Conservation (phyloP, 495 filamentous ascomycete genomes). For the Penicillium samsonianum region DNA sequence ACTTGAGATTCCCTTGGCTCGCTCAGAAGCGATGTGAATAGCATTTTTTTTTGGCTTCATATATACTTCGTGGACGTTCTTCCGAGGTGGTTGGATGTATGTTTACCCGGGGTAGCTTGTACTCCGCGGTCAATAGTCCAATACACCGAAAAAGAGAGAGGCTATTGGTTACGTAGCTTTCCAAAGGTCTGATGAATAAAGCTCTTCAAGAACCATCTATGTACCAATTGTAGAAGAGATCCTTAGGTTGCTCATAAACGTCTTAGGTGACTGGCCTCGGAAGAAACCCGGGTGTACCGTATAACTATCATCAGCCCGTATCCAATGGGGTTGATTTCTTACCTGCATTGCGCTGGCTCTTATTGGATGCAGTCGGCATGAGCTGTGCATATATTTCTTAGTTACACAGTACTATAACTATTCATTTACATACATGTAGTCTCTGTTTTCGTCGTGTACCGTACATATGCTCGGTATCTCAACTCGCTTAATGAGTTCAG, state of each 20-base stretch:
- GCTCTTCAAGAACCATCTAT: too few species aligned
- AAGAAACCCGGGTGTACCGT: too few species aligned
- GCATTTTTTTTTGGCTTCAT: constrained; percentile 11
- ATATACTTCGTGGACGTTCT: neutral
- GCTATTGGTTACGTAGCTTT: too few species aligned
- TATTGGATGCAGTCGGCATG: neutral
- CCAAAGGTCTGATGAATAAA: neutral
- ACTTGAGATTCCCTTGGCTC: constrained; percentile 34
- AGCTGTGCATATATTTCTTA: neutral
- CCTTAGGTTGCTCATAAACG: neutral
- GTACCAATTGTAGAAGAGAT: too few species aligned
- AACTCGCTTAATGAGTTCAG: neutral
- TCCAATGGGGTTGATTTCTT: neutral
- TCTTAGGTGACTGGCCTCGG: neutral
- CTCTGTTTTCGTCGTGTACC: neutral
- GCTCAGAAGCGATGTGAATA: constrained; percentile 25
- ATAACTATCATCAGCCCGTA: neutral
- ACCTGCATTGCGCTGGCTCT: neutral
- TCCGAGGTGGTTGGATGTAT: constrained; percentile 1
- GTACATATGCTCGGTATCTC: neutral
- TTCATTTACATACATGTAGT: neutral
- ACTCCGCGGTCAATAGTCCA: neutral
- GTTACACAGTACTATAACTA: too few species aligned
- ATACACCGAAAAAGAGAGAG: neutral
- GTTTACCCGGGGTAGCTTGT: neutral